Conservation (phyloP, 1,284 basidiomycete genomes). For the Cryptococcus maquisensis region DNA sequence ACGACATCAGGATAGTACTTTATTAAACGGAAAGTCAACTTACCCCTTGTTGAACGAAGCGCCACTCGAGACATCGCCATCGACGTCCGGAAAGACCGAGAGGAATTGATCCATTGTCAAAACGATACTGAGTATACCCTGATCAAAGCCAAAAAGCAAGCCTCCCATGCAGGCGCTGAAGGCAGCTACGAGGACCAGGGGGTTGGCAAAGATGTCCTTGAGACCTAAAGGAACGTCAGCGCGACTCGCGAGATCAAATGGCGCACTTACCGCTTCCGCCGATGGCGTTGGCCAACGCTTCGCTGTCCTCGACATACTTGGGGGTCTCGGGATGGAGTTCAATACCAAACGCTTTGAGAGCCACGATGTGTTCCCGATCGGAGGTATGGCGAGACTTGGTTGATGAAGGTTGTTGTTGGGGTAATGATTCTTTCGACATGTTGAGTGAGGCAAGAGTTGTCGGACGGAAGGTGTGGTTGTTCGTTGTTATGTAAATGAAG, state of each 20-base stretch:
- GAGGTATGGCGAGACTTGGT: background rate
- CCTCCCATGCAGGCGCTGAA: background rate
- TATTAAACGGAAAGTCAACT: background rate
- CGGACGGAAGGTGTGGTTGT: no score
- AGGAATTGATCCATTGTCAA: conserved; percentile 37
- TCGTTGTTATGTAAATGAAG: no score
- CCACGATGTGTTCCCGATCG: background rate
- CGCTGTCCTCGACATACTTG: background rate
- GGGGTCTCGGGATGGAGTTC: background rate
- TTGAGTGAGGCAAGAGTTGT: no score
- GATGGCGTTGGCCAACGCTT: background rate
- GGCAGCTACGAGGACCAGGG: conserved; percentile 12
- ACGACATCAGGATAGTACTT: background rate
- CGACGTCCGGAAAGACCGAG: conserved; percentile 28
- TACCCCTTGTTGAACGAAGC: conserved; percentile 27
- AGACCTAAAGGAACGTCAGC: conserved; percentile 7
- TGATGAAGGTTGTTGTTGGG: background rate
- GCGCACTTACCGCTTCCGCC: background rate
- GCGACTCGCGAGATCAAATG: no score
- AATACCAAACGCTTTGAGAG: background rate
- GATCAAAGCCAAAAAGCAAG: conserved; percentile 14
- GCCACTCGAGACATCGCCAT: conserved; percentile 7
- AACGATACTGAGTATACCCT: conserved; percentile 37
- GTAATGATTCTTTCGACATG: no score
- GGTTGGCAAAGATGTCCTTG: conserved; percentile 15